phyloP scores from a whole-genome alignment of 495 filamentous ascomycete species.

The Penicillium simplicissimum region DNA sequence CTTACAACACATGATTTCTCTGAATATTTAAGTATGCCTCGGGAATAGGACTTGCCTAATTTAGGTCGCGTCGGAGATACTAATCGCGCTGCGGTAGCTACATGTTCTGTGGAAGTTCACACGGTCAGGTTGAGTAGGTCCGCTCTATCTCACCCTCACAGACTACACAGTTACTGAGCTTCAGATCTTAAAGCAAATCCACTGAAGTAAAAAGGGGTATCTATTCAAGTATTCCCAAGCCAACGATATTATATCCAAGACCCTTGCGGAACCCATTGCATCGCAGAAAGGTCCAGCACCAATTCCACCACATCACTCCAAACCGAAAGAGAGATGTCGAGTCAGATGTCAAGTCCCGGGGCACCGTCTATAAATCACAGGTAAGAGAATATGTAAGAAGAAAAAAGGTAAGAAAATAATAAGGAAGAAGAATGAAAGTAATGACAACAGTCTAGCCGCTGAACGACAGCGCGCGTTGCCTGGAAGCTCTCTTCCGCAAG shows the following conservation, averaged over 20 bases:
- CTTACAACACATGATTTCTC: no score
- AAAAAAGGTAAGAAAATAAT: not conserved
- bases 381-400: not conserved
- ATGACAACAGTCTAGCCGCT: slow-evolving; percentile 5
- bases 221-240: slow-evolving; percentile 8
- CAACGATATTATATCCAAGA: not conserved
- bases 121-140: no score
- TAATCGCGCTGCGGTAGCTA: no score
- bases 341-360: not conserved
- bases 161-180: not conserved
- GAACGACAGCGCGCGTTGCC: slow-evolving; percentile 26
- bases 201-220: slow-evolving; percentile 4
- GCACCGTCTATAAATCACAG: slow-evolving; percentile 2
- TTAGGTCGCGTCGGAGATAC: no score
- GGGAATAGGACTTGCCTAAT: no score
- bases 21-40: no score
- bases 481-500: slow-evolving; percentile 22
- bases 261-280: not conserved
- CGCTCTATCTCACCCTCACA: not conserved
- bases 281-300: not conserved
- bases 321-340: not conserved
- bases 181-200: not conserved
- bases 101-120: no score
- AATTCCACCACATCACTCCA: not conserved
- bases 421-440: not conserved